Conservation (phyloP, 345 rosid species). For the Corchorus capsularis region DNA sequence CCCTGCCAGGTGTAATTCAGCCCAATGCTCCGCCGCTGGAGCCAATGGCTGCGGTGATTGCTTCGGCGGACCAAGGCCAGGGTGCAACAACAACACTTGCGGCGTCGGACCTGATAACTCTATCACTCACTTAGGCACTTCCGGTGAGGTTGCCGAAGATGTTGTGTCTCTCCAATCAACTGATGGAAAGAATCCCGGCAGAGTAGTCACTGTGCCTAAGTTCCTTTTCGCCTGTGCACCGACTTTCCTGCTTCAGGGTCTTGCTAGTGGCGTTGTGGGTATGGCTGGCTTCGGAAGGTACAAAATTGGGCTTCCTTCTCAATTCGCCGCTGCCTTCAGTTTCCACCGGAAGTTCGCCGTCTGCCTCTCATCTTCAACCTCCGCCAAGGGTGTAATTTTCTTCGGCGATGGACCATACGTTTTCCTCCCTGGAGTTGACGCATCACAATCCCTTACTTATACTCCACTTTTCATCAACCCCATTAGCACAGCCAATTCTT, state of each 20-base stretch:
- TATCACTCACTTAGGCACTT: slow-evolving; percentile 37
- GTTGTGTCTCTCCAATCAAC: slow-evolving; percentile 58
- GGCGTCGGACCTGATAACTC: slow-evolving; percentile 48
- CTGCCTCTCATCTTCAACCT: slow-evolving; percentile 47
- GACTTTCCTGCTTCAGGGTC: slow-evolving; percentile 46
- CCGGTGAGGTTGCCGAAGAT: slow-evolving; percentile 60
- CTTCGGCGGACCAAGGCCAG: slow-evolving; percentile 52
- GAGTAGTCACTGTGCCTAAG: slow-evolving; percentile 32
- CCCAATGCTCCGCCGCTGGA: slow-evolving; percentile 55
- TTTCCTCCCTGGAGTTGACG: slow-evolving; percentile 53
- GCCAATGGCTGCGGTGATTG: slow-evolving; percentile 52
- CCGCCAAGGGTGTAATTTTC: slow-evolving; percentile 48
- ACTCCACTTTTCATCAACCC: slow-evolving; percentile 67
- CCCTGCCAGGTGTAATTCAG: slow-evolving; percentile 52
- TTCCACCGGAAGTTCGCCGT: slow-evolving; percentile 59
- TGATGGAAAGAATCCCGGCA: slow-evolving; percentile 63
- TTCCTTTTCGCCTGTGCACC: slow-evolving; percentile 52
- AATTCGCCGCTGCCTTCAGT: slow-evolving; percentile 58
- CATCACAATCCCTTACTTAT: slow-evolving; percentile 42
- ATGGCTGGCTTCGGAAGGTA: slow-evolving; percentile 75
- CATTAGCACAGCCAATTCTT: slow-evolving; percentile 49
- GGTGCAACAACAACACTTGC: slow-evolving; percentile 75
- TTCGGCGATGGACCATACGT: slow-evolving; percentile 62
- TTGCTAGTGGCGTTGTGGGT: slow-evolving; percentile 49
- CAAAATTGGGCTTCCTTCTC: slow-evolving; percentile 49